A percentile compares a stretch with the other conserved stretches of the same genome.
Evolutionary conservation across 257 asterid species (phyloP).

Genomic region (Perilla frutescens): DNA sequence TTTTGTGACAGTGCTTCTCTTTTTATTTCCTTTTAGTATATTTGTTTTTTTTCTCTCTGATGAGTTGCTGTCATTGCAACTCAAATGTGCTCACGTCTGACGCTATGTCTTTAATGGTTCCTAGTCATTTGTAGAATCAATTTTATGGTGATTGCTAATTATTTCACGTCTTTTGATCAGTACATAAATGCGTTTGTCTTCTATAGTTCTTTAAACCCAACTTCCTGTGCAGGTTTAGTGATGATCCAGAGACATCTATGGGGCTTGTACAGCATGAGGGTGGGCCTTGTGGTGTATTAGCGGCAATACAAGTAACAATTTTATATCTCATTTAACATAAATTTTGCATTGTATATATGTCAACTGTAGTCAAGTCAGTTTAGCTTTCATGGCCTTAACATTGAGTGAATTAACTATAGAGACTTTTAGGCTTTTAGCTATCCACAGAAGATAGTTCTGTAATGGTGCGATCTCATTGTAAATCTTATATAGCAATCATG

Average conservation of each 20-base stretch:
- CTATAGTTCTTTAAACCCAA: constrained; percentile 28
- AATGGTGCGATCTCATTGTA: constrained; percentile 19
- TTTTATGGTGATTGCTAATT: constrained; percentile 20
- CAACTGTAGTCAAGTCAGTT: not conserved
- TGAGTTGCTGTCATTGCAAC: constrained; percentile 4
- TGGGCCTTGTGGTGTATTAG: constrained; percentile 99
- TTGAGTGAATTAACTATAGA: not conserved
- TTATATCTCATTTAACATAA: constrained; percentile 37
- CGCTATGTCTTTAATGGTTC: constrained; percentile 9
- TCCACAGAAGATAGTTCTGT: constrained; percentile 16
- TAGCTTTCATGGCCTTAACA: constrained; percentile 12
- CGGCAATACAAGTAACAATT: constrained; percentile 86
- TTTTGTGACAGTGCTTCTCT: not conserved
- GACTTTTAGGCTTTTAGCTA: not conserved
- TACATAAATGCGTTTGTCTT: constrained; percentile 23
- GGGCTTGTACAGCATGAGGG: constrained; percentile 99
- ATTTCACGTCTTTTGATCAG: not conserved
- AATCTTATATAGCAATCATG: not conserved
- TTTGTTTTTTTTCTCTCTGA: not conserved
- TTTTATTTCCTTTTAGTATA: not conserved
- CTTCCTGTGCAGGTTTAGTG: constrained; percentile 71
- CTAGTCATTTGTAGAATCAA: constrained; percentile 16
- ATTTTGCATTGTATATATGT: constrained; percentile 2
- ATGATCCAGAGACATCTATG: constrained; percentile 92
- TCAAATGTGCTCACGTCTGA: constrained; percentile 1